Conservation (phyloP, 169 alveolate species). For the Eimeria necatrix region DNA sequence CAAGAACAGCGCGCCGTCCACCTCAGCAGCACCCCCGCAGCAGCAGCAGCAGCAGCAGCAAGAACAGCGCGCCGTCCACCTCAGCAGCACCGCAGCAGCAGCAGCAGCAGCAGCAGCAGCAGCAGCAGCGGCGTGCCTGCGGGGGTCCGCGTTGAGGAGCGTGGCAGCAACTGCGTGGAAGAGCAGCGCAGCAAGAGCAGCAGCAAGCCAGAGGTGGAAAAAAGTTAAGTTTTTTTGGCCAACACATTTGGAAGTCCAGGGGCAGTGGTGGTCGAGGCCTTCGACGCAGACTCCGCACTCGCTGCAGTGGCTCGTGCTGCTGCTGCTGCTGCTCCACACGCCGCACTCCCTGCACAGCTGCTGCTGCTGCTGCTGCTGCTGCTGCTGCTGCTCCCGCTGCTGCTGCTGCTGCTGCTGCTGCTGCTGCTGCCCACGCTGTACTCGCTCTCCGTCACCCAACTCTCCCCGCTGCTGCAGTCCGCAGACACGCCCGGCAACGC, state of each 20-base stretch:
- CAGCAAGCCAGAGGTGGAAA: constrained; percentile 80
- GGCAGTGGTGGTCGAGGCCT: constrained; percentile 94
- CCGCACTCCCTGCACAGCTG: constrained; percentile 2
- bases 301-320: constrained; percentile 84
- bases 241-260: constrained; percentile 93
- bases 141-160: neutral
- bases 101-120: constrained; percentile 27
- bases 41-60: neutral
- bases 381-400: constrained; percentile 33
- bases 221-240: constrained; percentile 87
- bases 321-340: neutral
- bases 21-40: too few relatives aligned
- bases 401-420: constrained; percentile 45
- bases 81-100: constrained; percentile 13
- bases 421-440: constrained; percentile 10
- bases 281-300: constrained; percentile 89
- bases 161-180: constrained; percentile 67
- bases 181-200: constrained; percentile 18
- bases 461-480: neutral
- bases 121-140: neutral
- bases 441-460: constrained; percentile 57
- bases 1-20: neutral
- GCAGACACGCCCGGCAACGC: neutral
- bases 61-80: neutral
- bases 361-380: constrained; percentile 54